These are phyloP conservation scores for Eremothecium gossypii DNA, from an alignment of 1,139 yeast genomes.

Conservation along the genomic window DNA sequence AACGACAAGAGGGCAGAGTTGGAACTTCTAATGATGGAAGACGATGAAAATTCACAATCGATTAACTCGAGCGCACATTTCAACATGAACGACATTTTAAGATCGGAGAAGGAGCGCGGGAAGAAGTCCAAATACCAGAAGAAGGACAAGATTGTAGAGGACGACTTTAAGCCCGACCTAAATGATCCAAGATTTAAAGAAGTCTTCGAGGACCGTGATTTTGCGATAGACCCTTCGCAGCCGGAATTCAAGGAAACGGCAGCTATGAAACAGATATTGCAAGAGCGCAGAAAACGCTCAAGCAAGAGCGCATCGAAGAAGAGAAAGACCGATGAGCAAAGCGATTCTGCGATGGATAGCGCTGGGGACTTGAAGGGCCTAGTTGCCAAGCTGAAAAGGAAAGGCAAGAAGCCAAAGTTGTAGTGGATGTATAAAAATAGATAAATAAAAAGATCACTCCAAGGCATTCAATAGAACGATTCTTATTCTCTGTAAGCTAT, in stretches of 20 bases:
- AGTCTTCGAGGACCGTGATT: constrained; percentile 79
- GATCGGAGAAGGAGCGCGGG: constrained; percentile 52
- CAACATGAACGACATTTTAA: constrained; percentile 68
- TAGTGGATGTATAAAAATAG: not conserved
- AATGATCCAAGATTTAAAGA: constrained; percentile 83
- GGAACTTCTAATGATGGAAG: constrained; percentile 68
- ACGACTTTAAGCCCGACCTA: constrained; percentile 59
- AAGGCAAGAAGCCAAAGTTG: constrained; percentile 11
- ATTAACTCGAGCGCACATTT: constrained; percentile 46
- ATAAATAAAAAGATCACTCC: not conserved
- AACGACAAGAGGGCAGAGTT: constrained; percentile 54
- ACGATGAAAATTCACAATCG: constrained; percentile 38
- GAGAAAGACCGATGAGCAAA: not conserved
- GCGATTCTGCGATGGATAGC: too few species aligned
- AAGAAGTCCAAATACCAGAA: constrained; percentile 48
- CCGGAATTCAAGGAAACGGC: constrained; percentile 82
- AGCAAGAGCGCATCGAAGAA: constrained; percentile 10
- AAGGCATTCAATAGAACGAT: too few species aligned
- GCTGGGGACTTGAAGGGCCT: not conserved
- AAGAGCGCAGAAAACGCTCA: constrained; percentile 59
- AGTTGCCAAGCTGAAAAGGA: constrained; percentile 18
- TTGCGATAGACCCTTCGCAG: constrained; percentile 83
- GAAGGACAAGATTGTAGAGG: constrained; percentile 42
- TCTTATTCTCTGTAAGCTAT: too few species aligned
- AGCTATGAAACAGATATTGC: constrained; percentile 74